phyloP scores from a whole-genome alignment of 2,329 filamentous ascomycete species.

The Xylaria sp. region DNA sequence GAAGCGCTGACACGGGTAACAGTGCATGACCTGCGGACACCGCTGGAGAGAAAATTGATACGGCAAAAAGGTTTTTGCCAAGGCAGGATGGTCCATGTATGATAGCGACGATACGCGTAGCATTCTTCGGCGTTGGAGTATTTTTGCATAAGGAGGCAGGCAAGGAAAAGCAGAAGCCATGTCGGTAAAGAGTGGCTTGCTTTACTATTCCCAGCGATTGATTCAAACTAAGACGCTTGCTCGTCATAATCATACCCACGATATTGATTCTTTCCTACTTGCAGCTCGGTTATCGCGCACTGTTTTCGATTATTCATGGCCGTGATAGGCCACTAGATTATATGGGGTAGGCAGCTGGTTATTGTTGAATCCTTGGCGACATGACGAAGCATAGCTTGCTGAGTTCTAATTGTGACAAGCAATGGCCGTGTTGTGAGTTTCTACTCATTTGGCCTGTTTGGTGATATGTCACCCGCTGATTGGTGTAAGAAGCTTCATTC shows the following conservation, averaged over 20 bases:
- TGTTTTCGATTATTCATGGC: background rate
- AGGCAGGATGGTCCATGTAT: slow-evolving; percentile 3
- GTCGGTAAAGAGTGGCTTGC: slow-evolving; percentile 12
- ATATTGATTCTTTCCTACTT: slow-evolving; percentile 6
- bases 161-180: slow-evolving; percentile 12
- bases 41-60: slow-evolving; percentile 74
- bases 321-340: background rate
- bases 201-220: slow-evolving; percentile 6
- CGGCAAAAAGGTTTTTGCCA: background rate
- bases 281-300: background rate
- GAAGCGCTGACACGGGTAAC: slow-evolving; percentile 40
- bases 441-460: background rate
- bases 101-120: slow-evolving; percentile 7
- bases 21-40: slow-evolving; percentile 75
- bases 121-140: slow-evolving; percentile 31
- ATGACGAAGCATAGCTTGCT: background rate
- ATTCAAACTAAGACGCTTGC: slow-evolving; percentile 17
- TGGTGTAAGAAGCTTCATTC: slow-evolving; percentile 39
- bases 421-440: background rate
- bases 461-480: background rate
- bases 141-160: slow-evolving; percentile 19
- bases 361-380: background rate
- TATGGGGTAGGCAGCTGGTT: background rate
- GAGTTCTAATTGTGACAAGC: background rate
- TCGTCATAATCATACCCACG: slow-evolving; percentile 32